Percentiles rank a stretch among this genome's conserved stretches.
Conservation (phyloP, 2,329 filamentous ascomycete species). For the Sclerotinia glacialis region DNA sequence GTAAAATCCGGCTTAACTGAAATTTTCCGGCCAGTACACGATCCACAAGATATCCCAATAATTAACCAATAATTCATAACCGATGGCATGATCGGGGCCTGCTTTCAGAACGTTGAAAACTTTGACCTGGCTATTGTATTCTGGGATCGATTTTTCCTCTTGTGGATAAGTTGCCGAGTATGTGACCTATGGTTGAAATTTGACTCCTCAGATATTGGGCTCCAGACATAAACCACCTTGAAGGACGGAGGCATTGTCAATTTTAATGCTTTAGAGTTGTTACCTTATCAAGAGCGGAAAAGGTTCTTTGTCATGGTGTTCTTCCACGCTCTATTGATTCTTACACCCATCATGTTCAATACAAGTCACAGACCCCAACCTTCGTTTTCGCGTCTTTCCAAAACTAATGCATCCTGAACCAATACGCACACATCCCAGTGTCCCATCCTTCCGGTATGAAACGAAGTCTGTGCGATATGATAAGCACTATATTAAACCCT, state of each 20-base stretch:
- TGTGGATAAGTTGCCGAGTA: no score
- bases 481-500: background rate
- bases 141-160: background rate
- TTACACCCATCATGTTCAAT: background rate
- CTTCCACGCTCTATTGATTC: slow-evolving; percentile 5
- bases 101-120: background rate
- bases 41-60: background rate
- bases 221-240: background rate
- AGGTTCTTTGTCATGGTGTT: background rate
- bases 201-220: background rate
- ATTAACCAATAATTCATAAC: background rate
- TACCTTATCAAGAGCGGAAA: background rate
- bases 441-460: background rate
- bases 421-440: background rate
- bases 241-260: background rate
- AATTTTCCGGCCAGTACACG: background rate
- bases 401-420: background rate
- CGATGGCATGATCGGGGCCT: background rate
- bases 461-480: background rate
- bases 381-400: background rate
- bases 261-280: background rate
- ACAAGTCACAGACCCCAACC: background rate
- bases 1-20: background rate
- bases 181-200: background rate
- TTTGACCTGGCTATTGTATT: background rate